Evolutionary conservation across 1,284 basidiomycete genomes (phyloP).

Genomic region (Puccinia horiana): DNA sequence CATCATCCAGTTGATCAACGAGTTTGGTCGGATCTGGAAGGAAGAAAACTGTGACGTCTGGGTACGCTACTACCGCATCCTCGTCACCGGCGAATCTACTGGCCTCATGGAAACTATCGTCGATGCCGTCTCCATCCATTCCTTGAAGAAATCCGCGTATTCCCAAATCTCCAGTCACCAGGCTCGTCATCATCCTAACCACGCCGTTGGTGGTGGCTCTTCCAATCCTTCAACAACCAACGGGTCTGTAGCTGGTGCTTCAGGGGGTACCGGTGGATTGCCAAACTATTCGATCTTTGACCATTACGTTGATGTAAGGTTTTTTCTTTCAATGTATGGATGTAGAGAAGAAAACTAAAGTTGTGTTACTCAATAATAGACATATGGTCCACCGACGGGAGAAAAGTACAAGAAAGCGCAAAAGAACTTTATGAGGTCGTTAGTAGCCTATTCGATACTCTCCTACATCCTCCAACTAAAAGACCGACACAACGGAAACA

Average conservation of each 20-base stretch:
- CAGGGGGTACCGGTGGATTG: conserved; percentile 8
- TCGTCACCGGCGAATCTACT: conserved; percentile 89
- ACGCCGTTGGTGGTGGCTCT: conserved; percentile 85
- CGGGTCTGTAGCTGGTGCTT: background rate
- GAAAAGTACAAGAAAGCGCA: conserved; percentile 83
- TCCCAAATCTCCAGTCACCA: conserved; percentile 70
- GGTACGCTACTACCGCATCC: conserved; percentile 85
- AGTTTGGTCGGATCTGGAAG: conserved; percentile 91
- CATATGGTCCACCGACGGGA: conserved; percentile 83
- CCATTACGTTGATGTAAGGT: conserved; percentile 77
- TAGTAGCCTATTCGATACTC: conserved; percentile 87
- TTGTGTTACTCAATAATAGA: conserved; percentile 61
- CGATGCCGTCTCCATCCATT: conserved; percentile 96
- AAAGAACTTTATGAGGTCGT: conserved; percentile 80
- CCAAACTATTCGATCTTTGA: conserved; percentile 71
- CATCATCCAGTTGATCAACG: conserved; percentile 88
- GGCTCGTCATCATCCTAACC: background rate
- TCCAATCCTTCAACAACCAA: conserved; percentile 65
- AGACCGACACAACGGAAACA: conserved; percentile 98
- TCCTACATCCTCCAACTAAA: conserved; percentile 97
- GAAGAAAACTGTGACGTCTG: conserved; percentile 87
- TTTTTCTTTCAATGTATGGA: background rate
- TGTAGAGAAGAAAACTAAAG: background rate
- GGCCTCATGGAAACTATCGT: conserved; percentile 87
- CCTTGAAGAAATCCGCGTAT: conserved; percentile 98